phyloP scores from a whole-genome alignment of 2,329 filamentous ascomycete species.

The Botrytis elliptica region DNA sequence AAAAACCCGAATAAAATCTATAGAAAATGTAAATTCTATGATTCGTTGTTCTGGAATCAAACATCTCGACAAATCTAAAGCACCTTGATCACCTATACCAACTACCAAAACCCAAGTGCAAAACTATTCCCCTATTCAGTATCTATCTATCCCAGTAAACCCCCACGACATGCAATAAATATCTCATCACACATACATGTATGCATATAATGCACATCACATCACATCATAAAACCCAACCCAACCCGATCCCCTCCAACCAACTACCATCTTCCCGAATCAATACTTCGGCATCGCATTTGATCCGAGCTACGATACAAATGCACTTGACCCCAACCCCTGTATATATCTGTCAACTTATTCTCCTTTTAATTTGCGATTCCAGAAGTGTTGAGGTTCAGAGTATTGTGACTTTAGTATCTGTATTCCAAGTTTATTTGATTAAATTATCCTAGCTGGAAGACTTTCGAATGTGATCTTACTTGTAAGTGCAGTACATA shows the following conservation, averaged over 20 bases:
- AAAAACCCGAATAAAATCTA: neutral
- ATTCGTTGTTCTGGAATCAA: accelerated
- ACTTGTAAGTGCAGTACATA: neutral
- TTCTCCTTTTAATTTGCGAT: accelerated
- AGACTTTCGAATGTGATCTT: neutral
- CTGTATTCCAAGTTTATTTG: accelerated
- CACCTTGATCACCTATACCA: neutral
- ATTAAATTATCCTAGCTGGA: neutral
- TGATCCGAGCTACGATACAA: too few species aligned
- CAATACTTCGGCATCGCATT: too few species aligned
- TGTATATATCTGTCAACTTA: neutral
- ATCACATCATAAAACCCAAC: too few species aligned
- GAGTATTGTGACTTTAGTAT: accelerated
- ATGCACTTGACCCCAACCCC: accelerated
- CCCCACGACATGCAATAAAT: too few species aligned
- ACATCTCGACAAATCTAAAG: neutral
- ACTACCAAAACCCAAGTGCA: too few species aligned
- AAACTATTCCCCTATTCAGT: too few species aligned
- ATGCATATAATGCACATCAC: too few species aligned
- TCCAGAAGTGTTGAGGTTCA: neutral
- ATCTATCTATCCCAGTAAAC: too few species aligned
- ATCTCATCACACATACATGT: too few species aligned
- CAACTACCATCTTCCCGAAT: too few species aligned
- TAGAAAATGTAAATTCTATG: neutral
- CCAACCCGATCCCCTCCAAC: too few species aligned